phyloP scores from a whole-genome alignment of 805 yeast species.

The Saturnispora mendoncae region DNA sequence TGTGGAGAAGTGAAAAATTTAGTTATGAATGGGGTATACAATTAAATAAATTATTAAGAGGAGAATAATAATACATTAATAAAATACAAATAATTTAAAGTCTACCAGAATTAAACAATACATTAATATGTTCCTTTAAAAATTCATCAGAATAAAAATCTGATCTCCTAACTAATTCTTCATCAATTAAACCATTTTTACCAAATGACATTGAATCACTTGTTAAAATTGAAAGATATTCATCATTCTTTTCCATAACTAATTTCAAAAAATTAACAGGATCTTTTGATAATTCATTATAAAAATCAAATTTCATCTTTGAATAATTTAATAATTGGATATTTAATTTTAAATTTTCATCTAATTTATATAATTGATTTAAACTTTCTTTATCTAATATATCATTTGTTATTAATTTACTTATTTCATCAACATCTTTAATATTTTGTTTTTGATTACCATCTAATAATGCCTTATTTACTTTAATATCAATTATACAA shows the following conservation, averaged over 20 bases:
- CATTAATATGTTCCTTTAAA: constrained; percentile 68
- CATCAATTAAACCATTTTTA: constrained; percentile 41
- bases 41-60: constrained; percentile 9
- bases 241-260: constrained; percentile 73
- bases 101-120: constrained; percentile 54
- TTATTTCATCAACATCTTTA: constrained; percentile 33
- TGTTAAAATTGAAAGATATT: constrained; percentile 74
- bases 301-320: constrained; percentile 67
- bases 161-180: constrained; percentile 79
- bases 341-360: constrained; percentile 36
- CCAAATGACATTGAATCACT: constrained; percentile 50
- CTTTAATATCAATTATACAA: constrained; percentile 64
- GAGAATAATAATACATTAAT: constrained; percentile 6
- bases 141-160: constrained; percentile 74
- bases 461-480: constrained; percentile 33
- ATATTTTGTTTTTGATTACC: constrained; percentile 28
- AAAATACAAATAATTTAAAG: constrained; percentile 20
- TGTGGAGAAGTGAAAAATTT: constrained; percentile 14
- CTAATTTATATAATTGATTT: constrained; percentile 29
- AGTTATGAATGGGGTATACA: constrained; percentile 16
- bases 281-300: constrained; percentile 59
- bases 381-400: constrained; percentile 35
- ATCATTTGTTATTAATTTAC: constrained; percentile 36
- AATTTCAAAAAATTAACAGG: constrained; percentile 68
- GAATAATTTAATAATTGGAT: constrained; percentile 46